A percentile compares a stretch with the other conserved stretches of the same genome.
Evolutionary conservation across 202 grass and related monocot species (phyloP).

Genomic region (Panicum virgatum): DNA sequence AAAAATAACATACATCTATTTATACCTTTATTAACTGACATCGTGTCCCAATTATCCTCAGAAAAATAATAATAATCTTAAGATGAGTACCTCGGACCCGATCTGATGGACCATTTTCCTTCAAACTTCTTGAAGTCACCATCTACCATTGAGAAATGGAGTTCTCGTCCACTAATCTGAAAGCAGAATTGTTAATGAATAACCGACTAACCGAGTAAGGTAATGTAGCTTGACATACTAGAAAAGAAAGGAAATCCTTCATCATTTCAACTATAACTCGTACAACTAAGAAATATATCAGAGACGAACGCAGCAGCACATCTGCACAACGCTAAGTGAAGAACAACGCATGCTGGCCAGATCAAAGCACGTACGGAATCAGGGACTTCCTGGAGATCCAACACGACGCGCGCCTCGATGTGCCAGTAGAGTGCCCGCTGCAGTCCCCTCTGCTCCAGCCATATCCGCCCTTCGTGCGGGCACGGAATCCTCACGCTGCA

Average conservation of each 20-base stretch:
- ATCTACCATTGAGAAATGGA: constrained; percentile 93
- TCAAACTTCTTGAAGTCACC: constrained; percentile 97
- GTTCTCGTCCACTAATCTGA: constrained; percentile 78
- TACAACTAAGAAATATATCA: background rate
- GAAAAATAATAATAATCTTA: background rate
- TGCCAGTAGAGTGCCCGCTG: constrained; percentile 91
- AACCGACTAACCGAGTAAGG: background rate
- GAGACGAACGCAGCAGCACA: background rate
- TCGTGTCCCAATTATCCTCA: background rate
- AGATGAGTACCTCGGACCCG: constrained; percentile 64
- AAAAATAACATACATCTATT: background rate
- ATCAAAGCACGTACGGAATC: constrained; percentile 53
- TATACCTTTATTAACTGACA: background rate
- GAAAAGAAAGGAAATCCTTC: background rate
- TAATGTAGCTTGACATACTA: background rate
- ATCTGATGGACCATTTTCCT: constrained; percentile 84
- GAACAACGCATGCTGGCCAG: background rate
- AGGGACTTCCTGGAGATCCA: constrained; percentile 81
- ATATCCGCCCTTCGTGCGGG: constrained; percentile 79
- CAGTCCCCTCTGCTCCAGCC: constrained; percentile 89
- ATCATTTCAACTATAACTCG: background rate
- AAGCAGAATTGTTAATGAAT: background rate
- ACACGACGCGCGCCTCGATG: constrained; percentile 86
- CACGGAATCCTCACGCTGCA: constrained; percentile 90
- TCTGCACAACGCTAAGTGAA: background rate